Percentiles rank a stretch among this genome's conserved stretches.
phyloP scores from a whole-genome alignment of 2,329 filamentous ascomycete genomes.

The Fusarium gaditjirri region DNA sequence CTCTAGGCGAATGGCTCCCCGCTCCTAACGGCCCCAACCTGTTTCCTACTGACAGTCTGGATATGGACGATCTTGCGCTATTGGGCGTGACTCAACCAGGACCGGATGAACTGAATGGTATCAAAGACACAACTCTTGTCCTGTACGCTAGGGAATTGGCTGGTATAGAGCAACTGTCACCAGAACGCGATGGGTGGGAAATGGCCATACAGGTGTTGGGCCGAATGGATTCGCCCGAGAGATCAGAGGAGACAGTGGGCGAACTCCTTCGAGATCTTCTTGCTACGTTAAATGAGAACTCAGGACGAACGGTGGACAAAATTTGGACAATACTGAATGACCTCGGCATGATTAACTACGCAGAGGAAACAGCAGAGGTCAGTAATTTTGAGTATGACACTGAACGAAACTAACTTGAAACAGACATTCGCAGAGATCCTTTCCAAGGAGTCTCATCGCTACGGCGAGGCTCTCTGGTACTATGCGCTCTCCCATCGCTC shows the following conservation, averaged over 20 bases:
- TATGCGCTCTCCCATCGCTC: slow-evolving; percentile 86
- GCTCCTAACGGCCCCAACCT: slow-evolving; percentile 52
- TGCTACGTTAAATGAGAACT: slow-evolving; percentile 69
- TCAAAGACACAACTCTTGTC: slow-evolving; percentile 82
- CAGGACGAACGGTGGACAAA: slow-evolving; percentile 79
- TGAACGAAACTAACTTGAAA: slow-evolving; percentile 40
- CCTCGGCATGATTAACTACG: slow-evolving; percentile 81
- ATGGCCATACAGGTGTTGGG: slow-evolving; percentile 85
- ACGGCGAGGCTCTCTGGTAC: slow-evolving; percentile 89
- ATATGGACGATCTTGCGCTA: slow-evolving; percentile 86
- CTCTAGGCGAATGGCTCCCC: slow-evolving; percentile 85
- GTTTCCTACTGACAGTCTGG: slow-evolving; percentile 72
- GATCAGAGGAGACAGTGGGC: slow-evolving; percentile 78
- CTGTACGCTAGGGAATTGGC: slow-evolving; percentile 78
- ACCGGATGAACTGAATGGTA: slow-evolving; percentile 69
- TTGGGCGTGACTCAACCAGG: slow-evolving; percentile 73
- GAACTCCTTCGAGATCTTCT: slow-evolving; percentile 76
- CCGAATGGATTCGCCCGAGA: slow-evolving; percentile 77
- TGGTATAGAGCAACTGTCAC: slow-evolving; percentile 61
- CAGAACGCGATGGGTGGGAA: slow-evolving; percentile 82
- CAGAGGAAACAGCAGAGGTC: slow-evolving; percentile 85
- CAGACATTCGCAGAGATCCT: slow-evolving; percentile 87
- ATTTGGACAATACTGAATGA: slow-evolving; percentile 82
- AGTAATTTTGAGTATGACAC: slow-evolving; percentile 38
- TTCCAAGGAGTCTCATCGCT: slow-evolving; percentile 76